These are phyloP conservation scores for Plantago elongata DNA, from an alignment of 257 asterid species.

Conservation along the genomic window DNA sequence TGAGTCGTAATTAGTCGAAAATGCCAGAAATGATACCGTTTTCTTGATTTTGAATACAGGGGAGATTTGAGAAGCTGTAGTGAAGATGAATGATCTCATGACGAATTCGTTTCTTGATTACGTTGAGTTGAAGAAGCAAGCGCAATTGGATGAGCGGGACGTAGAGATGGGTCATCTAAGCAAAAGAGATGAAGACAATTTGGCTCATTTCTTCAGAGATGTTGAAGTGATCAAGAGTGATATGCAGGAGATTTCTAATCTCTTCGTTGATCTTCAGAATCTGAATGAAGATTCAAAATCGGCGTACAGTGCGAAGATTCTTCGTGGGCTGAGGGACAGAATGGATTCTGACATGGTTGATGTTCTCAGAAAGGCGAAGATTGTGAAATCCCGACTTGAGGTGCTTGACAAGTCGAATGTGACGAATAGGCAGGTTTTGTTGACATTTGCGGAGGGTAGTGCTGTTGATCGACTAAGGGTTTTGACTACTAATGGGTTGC, in stretches of 20 bases:
- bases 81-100: constrained; percentile 84
- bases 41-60: constrained; percentile 23
- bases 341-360: constrained; percentile 78
- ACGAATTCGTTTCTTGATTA: constrained; percentile 67
- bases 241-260: constrained; percentile 58
- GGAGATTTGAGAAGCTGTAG: neutral
- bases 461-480: constrained; percentile 69
- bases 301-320: constrained; percentile 62
- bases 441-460: constrained; percentile 41
- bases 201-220: constrained; percentile 56
- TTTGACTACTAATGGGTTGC: constrained; percentile 57
- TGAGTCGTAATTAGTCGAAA: no score
- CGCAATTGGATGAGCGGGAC: constrained; percentile 47
- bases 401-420: constrained; percentile 53
- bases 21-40: neutral
- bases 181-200: constrained; percentile 37
- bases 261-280: constrained; percentile 57
- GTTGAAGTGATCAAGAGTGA: constrained; percentile 44
- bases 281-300: constrained; percentile 60
- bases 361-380: constrained; percentile 62
- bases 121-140: constrained; percentile 73
- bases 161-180: constrained; percentile 47
- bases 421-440: constrained; percentile 35
- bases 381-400: constrained; percentile 50
- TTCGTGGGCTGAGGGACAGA: constrained; percentile 64